phyloP scores from a whole-genome alignment of 768 basidiomycete species.

The Exsudoporus frostii region DNA sequence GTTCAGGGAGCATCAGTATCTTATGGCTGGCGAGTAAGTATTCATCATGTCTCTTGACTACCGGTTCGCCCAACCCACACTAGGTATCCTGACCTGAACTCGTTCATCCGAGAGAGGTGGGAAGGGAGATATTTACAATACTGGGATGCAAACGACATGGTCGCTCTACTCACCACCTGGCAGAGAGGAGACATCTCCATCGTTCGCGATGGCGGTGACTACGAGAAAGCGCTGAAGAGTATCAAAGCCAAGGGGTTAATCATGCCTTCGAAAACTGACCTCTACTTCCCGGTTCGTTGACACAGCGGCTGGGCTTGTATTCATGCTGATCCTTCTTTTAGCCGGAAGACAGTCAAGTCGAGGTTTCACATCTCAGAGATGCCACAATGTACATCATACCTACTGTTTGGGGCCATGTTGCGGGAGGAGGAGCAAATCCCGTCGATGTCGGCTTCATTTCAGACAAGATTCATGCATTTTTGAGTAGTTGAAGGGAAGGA shows the following conservation, averaged over 20 bases:
- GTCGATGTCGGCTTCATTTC: conserved; percentile 42
- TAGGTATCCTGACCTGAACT: conserved; percentile 47
- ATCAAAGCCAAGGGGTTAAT: conserved; percentile 54
- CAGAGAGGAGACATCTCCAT: conserved; percentile 49
- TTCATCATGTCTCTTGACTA: neutral
- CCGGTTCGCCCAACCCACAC: neutral
- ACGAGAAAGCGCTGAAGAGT: conserved; percentile 37
- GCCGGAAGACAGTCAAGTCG: conserved; percentile 56
- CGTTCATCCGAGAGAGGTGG: conserved; percentile 52
- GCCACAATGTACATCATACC: conserved; percentile 51
- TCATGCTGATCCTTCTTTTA: conserved; percentile 16
- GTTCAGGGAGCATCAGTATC: conserved; percentile 49
- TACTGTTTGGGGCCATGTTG: conserved; percentile 58
- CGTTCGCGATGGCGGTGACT: conserved; percentile 43
- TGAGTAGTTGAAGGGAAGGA: conserved; percentile 27
- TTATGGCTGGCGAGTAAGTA: conserved; percentile 40
- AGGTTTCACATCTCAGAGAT: conserved; percentile 41
- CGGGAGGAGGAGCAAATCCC: conserved; percentile 43
- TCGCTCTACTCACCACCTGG: conserved; percentile 51
- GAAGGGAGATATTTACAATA: conserved; percentile 40
- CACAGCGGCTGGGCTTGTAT: neutral
- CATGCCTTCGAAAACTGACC: conserved; percentile 59
- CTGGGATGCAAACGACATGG: conserved; percentile 58
- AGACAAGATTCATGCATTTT: conserved; percentile 40
- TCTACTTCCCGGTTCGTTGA: conserved; percentile 51